These are phyloP conservation scores for Moricandia arvensis DNA, from an alignment of 345 rosid species.

Conservation along the genomic window DNA sequence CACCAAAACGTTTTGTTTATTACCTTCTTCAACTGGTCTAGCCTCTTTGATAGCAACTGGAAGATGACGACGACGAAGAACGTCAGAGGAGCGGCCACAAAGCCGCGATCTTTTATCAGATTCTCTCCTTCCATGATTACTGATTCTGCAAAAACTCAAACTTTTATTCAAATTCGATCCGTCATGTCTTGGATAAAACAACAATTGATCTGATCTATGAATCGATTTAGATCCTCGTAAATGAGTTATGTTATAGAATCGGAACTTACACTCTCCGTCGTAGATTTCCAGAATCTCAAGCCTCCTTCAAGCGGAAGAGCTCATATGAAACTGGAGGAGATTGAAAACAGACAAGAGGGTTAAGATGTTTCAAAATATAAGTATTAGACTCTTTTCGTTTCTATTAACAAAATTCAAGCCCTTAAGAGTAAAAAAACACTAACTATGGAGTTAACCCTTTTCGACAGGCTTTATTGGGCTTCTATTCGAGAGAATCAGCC, in stretches of 20 bases:
- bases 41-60: slow-evolving; percentile 45
- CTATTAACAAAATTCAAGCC: background rate
- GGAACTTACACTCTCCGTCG: slow-evolving; percentile 25
- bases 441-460: background rate
- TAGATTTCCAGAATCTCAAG: slow-evolving; percentile 1
- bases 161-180: slow-evolving; percentile 6
- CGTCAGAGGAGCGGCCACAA: slow-evolving; percentile 58
- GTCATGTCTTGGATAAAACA: background rate
- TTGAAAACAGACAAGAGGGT: background rate
- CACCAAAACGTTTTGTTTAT: background rate
- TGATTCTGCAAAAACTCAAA: background rate
- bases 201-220: slow-evolving; percentile 14
- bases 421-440: background rate
- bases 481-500: background rate
- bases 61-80: slow-evolving; percentile 53
- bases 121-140: slow-evolving; percentile 47
- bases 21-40: slow-evolving; percentile 60
- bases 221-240: background rate
- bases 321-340: background rate
- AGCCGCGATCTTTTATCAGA: slow-evolving; percentile 32
- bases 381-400: background rate
- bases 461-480: slow-evolving; percentile 4
- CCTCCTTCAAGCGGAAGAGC: background rate
- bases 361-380: background rate
- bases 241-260: background rate